Percentiles rank a stretch among this genome's conserved stretches.
Evolutionary conservation across 2,329 filamentous ascomycete genomes (phyloP).

Genomic region (Diaporthe vaccinii): DNA sequence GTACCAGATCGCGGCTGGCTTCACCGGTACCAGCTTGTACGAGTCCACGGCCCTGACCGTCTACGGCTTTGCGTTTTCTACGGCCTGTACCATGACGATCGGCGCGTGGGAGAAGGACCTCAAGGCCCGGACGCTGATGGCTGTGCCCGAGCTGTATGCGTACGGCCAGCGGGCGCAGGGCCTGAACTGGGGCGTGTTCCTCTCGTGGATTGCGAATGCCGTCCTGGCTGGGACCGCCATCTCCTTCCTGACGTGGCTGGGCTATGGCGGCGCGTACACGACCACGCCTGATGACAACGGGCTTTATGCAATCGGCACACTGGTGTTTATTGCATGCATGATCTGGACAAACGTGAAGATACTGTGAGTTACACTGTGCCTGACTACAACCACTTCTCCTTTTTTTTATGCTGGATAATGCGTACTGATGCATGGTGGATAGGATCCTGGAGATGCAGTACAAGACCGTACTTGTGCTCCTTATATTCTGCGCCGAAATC

Average conservation of each 20-base stretch:
- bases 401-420: background rate
- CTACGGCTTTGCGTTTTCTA: conserved; percentile 93
- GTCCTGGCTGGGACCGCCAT: conserved; percentile 79
- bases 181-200: conserved; percentile 80
- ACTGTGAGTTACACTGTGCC: conserved; percentile 65
- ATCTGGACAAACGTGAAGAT: conserved; percentile 82
- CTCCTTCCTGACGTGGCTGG: conserved; percentile 70
- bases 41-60: conserved; percentile 83
- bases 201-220: conserved; percentile 83
- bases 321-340: conserved; percentile 79
- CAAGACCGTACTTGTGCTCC: conserved; percentile 75
- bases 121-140: conserved; percentile 84
- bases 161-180: conserved; percentile 81
- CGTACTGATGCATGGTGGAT: conserved; percentile 44
- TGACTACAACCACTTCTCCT: background rate
- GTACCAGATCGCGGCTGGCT: conserved; percentile 87
- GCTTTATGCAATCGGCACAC: conserved; percentile 79
- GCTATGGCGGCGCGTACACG: conserved; percentile 61
- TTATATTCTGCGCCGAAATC: conserved; percentile 69
- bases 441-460: conserved; percentile 83
- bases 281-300: conserved; percentile 70
- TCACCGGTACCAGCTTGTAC: conserved; percentile 91
- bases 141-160: conserved; percentile 90
- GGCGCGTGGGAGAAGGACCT: conserved; percentile 95
- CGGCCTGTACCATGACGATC: conserved; percentile 85